phyloP scores from a whole-genome alignment of 2,329 filamentous ascomycete species.

The Colletotrichum tropicale region DNA sequence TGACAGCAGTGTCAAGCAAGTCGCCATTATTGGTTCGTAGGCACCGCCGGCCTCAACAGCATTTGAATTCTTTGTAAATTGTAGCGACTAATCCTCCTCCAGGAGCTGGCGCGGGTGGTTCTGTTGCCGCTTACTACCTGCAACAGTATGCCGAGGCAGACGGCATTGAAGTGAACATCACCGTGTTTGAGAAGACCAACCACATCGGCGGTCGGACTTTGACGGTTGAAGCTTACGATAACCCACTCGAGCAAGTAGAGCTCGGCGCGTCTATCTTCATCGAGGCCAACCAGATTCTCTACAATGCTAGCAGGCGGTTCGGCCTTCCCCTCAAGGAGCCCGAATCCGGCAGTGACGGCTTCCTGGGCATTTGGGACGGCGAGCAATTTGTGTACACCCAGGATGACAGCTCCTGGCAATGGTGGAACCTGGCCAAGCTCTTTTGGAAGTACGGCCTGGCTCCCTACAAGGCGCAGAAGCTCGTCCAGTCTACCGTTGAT shows the following conservation, averaged over 20 bases:
- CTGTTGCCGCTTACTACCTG: slow-evolving; percentile 86
- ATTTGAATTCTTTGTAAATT: background rate
- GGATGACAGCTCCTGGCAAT: slow-evolving; percentile 63
- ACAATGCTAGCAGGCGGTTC: slow-evolving; percentile 73
- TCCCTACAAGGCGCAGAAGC: slow-evolving; percentile 72
- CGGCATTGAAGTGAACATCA: slow-evolving; percentile 74
- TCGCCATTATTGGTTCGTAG: slow-evolving; percentile 32
- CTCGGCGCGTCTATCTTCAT: slow-evolving; percentile 94
- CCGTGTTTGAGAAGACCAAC: slow-evolving; percentile 80
- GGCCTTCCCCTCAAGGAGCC: slow-evolving; percentile 63
- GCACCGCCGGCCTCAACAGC: background rate
- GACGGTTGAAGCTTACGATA: slow-evolving; percentile 78
- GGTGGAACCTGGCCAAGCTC: slow-evolving; percentile 82
- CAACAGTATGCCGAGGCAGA: slow-evolving; percentile 69
- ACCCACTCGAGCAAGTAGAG: slow-evolving; percentile 74
- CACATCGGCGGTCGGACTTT: slow-evolving; percentile 87
- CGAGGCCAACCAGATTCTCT: slow-evolving; percentile 79
- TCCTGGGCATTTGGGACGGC: slow-evolving; percentile 87
- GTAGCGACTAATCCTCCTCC: background rate
- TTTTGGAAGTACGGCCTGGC: slow-evolving; percentile 86
- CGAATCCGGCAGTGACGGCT: slow-evolving; percentile 51
- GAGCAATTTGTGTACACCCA: slow-evolving; percentile 72
- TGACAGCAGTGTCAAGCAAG: slow-evolving; percentile 23
- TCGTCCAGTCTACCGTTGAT: slow-evolving; percentile 74
- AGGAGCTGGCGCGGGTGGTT: slow-evolving; percentile 90